Percentiles rank a stretch among this genome's conserved stretches.
Evolutionary conservation across 1,284 basidiomycete species (phyloP).

Genomic region (Ustanciosporium gigantosporum): DNA sequence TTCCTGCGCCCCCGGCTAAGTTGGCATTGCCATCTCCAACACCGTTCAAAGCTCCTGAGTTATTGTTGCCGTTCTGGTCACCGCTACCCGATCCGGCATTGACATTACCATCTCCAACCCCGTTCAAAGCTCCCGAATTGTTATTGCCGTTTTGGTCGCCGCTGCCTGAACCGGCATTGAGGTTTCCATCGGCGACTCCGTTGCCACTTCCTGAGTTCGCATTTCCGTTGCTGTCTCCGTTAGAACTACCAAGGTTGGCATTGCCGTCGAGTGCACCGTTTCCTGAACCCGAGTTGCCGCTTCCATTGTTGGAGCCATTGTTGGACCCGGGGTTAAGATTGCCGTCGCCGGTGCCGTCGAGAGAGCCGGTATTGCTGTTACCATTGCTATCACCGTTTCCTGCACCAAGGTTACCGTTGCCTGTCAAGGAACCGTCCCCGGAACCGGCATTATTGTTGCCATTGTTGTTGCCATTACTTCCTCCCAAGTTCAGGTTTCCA

Average conservation of each 20-base stretch:
- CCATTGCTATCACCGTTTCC: neutral
- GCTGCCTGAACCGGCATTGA: conserved; percentile 7
- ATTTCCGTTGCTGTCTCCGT: conserved; percentile 20
- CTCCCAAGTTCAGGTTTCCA: conserved; percentile 8
- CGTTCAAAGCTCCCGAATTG: conserved; percentile 8
- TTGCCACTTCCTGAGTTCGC: conserved; percentile 5
- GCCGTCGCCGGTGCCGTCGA: neutral
- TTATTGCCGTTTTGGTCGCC: conserved; percentile 10
- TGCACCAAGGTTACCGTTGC: neutral
- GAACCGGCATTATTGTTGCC: conserved; percentile 6
- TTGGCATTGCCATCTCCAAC: conserved; percentile 9
- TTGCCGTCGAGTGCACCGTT: conserved; percentile 11
- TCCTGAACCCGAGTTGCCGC: conserved; percentile 7
- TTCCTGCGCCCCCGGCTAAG: conserved; percentile 3
- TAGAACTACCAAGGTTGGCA: conserved; percentile 5
- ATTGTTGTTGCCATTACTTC: neutral
- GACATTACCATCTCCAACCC: conserved; percentile 5
- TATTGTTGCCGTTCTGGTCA: conserved; percentile 9
- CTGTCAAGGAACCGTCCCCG: conserved; percentile 1
- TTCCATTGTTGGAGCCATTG: conserved; percentile 3
- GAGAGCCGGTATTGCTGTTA: neutral
- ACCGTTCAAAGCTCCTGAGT: conserved; percentile 12
- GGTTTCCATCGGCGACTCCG: conserved; percentile 4
- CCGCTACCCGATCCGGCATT: conserved; percentile 14
- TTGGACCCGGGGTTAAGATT: neutral